Conservation (phyloP, 2,329 filamentous ascomycete species). For the Xylariomycetidae sp. region DNA sequence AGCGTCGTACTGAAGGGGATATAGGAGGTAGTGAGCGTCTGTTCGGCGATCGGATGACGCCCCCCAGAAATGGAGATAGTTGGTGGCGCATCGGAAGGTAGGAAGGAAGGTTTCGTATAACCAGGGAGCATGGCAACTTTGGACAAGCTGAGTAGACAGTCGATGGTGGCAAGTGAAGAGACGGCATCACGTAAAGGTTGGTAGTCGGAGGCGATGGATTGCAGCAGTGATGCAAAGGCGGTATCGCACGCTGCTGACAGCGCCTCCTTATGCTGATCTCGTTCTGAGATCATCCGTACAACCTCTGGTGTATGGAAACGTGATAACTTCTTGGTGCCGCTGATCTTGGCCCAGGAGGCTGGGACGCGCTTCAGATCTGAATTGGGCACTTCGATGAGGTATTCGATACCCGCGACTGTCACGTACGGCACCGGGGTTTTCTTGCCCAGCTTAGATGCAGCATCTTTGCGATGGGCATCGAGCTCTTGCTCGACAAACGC, state of each 20-base stretch:
- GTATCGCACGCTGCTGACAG: constrained; percentile 85
- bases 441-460: constrained; percentile 66
- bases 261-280: constrained; percentile 91
- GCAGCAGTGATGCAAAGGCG: constrained; percentile 68
- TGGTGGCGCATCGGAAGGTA: constrained; percentile 55
- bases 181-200: constrained; percentile 85
- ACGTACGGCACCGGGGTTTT: constrained; percentile 67
- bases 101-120: constrained; percentile 71
- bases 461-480: constrained; percentile 65
- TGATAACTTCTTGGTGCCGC: constrained; percentile 84
- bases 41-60: constrained; percentile 93
- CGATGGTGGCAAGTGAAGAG: constrained; percentile 76
- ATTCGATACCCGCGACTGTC: constrained; percentile 87
- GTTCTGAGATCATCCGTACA: constrained; percentile 72
- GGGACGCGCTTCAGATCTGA: constrained; percentile 77
- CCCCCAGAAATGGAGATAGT: constrained; percentile 67
- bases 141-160: constrained; percentile 83
- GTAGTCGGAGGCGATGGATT: constrained; percentile 74
- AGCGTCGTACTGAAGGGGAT: constrained; percentile 84
- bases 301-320: constrained; percentile 94
- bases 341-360: constrained; percentile 91
- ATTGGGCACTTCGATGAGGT: constrained; percentile 87
- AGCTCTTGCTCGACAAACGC: constrained; percentile 88
- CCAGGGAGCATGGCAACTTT: constrained; percentile 79
- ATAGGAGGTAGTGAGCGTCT: constrained; percentile 76